These are phyloP conservation scores for Pistacia integerrima DNA, from an alignment of 345 rosid genomes.

Conservation along the genomic window DNA sequence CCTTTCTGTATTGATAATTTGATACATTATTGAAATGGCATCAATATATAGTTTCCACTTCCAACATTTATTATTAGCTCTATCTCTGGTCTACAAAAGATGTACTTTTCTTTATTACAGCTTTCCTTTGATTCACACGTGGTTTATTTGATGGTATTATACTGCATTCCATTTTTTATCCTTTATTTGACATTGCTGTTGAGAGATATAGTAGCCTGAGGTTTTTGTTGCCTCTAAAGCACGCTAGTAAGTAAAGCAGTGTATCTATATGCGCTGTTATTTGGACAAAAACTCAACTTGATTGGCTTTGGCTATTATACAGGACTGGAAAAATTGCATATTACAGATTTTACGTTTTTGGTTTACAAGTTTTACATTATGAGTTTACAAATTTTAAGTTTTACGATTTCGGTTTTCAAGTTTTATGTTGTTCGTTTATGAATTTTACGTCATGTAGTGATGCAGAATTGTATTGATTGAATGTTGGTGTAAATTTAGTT, in stretches of 20 bases:
- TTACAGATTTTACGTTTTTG: no score
- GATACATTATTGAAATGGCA: slow-evolving; percentile 10
- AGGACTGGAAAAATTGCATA: no score
- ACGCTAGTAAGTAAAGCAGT: no score
- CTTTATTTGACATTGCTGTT: not conserved
- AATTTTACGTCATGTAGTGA: no score
- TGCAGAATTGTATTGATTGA: no score
- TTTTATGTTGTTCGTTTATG: no score
- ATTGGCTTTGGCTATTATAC: no score
- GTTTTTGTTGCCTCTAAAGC: not conserved
- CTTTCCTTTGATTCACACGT: slow-evolving; percentile 14
- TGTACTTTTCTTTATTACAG: not conserved
- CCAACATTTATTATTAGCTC: slow-evolving; percentile 16
- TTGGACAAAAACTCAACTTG: no score
- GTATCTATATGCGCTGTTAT: not conserved
- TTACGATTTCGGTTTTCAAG: no score
- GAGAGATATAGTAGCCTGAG: not conserved
- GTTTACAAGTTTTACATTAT: no score
- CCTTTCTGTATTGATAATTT: slow-evolving; percentile 12
- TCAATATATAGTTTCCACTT: slow-evolving; percentile 22
- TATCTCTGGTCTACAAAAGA: not conserved
- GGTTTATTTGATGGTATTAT: not conserved
- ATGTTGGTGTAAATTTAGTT: no score
- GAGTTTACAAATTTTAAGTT: no score
- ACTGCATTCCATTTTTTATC: not conserved